Percentiles rank a stretch among this genome's conserved stretches.
phyloP scores from a whole-genome alignment of 2,329 filamentous ascomycete genomes.

The Alternaria dauci region DNA sequence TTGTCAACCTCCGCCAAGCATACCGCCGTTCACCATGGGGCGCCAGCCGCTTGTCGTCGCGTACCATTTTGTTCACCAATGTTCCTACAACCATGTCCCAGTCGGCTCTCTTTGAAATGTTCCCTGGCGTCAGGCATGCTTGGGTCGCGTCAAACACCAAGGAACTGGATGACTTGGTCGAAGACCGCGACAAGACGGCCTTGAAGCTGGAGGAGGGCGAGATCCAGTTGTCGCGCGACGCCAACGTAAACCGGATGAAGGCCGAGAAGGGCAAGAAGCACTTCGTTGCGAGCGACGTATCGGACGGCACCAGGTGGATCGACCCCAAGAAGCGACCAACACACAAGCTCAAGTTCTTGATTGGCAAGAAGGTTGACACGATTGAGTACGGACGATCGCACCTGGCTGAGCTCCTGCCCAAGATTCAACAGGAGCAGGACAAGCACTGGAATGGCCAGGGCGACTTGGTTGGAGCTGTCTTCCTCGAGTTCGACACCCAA shows the following conservation, averaged over 20 bases:
- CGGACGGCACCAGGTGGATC: conserved; percentile 54
- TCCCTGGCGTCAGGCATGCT: conserved; percentile 52
- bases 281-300: conserved; percentile 53
- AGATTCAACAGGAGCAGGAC: conserved; percentile 72
- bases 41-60: conserved; percentile 56
- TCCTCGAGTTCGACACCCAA: conserved; percentile 86
- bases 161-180: conserved; percentile 55
- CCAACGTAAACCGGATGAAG: conserved; percentile 75
- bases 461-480: conserved; percentile 76
- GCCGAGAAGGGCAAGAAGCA: conserved; percentile 61
- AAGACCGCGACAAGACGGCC: conserved; percentile 54
- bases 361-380: conserved; percentile 66
- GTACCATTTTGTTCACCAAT: conserved; percentile 59
- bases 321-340: conserved; percentile 53
- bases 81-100: conserved; percentile 55
- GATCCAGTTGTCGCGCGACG: conserved; percentile 53
- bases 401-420: conserved; percentile 75
- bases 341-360: conserved; percentile 52
- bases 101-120: conserved; percentile 51
- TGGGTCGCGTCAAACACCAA: conserved; percentile 59
- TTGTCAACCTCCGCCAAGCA: conserved; percentile 60
- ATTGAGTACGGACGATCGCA: conserved; percentile 85
- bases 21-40: conserved; percentile 56
- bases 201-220: conserved; percentile 56
- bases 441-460: conserved; percentile 72